Base-by-base conservation (phyloP, 192 early-diverging fungal genomes). In the Martensiomyces pterosporus region DNA sequence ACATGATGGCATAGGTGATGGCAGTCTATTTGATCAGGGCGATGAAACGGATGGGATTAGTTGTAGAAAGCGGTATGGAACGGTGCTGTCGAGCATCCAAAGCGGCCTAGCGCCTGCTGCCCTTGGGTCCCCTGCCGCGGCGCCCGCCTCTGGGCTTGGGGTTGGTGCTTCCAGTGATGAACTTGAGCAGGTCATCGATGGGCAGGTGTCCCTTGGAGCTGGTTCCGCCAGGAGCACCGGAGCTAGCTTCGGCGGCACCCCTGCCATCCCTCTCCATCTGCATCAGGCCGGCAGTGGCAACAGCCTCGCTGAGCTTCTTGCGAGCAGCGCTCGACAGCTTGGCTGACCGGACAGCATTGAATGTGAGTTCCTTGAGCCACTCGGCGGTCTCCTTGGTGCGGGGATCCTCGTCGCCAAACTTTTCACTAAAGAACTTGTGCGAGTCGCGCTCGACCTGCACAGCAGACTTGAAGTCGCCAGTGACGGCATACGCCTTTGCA, bases 141-240 rank as follows among this genome's bases (percentile, higher is more conserved):
- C 51, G 52, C 9, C 57, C 61, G 19, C 60, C 56, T 16, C 57
- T 71, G 27, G 68, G 68, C 36, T 51, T 64, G 22, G 61, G 57
- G 43, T 47, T 55, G 24, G n/a, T 32, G 26, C 42, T 49, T 3
- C 57, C 64, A 26, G 78, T 82, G 34, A 87, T 85, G 36, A 78
- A 92, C 45, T 85, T 76, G 45, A 92, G 42, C 35, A 92, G 67
- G 34, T 92, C 82, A 16, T 92, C 85, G 54, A 92, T 80, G 0
- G 87, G 80, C 50, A 89, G 52, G 43, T 80, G 76, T 26, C 88
- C 90, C 61, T 79, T 89, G 27, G 75, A 51, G 24, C 60, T 71
- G 7, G 67, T 52, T 16, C 44, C 64, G 15, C 48, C 75, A 0
- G 60, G 54, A 29, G 66, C 57, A 35, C 57, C 47, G 22, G 60